phyloP scores from a whole-genome alignment of 306 rosid genomes.

The Castanospermum australe region DNA sequence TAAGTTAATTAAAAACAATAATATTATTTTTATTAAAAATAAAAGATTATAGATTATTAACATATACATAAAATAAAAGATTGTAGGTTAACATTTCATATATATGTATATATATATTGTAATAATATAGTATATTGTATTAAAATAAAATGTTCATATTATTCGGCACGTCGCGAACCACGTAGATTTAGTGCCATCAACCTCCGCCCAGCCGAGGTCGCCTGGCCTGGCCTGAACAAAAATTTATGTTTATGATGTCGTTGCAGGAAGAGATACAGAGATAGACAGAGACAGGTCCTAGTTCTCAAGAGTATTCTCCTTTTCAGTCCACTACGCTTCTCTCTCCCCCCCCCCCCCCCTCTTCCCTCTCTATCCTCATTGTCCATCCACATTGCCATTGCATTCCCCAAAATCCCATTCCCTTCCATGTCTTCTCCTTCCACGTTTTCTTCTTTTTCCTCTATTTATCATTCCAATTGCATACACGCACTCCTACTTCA shows the following conservation, averaged over 20 bases:
- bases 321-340: slow-evolving; percentile 52
- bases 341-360: neutral
- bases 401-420: neutral
- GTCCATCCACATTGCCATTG: no score
- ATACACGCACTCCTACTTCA: neutral
- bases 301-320: slow-evolving; percentile 25
- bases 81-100: no score
- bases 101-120: no score
- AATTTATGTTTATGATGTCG: slow-evolving; percentile 4
- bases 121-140: no score
- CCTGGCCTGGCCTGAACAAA: neutral
- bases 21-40: no score
- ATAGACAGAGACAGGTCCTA: slow-evolving; percentile 27
- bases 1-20: no score
- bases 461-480: no score
- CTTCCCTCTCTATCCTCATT: neutral
- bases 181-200: neutral
- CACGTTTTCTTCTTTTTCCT: neutral
- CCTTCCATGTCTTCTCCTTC: neutral
- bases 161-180: neutral
- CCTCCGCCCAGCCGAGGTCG: no score
- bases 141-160: neutral
- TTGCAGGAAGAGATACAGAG: slow-evolving; percentile 11
- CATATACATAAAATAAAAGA: no score
- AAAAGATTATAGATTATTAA: no score